Evolutionary conservation across 345 rosid species (phyloP), one percentile per base, ranked within the genome.

Genomic region (Murraya koenigii): DNA sequence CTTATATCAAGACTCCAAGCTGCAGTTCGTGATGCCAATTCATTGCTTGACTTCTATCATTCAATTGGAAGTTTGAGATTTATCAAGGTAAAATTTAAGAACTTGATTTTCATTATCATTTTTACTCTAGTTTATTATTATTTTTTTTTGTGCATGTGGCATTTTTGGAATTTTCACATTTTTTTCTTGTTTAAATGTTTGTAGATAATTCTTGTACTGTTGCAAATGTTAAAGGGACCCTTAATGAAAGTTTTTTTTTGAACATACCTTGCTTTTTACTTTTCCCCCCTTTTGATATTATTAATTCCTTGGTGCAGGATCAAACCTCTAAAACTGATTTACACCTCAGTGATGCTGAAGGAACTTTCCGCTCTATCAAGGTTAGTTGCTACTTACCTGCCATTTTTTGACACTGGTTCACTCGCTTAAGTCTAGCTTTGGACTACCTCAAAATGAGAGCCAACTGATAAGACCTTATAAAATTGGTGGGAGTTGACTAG

Each of bases 351-450:
- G 90, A 90, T 80, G 94, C 97, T 6, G 89, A 89, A 84, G 91
- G 93, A 75, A 55, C 83, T 76, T 94, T 93, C 78, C 94, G 85
- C 69, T 92, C 96, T 41, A 87, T 97, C 76, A 93, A 91, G 97
- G 99, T 97, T 80, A 62, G 90, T 87, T 74, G 39, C 75, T 30
- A 38, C 64, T 80, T 69, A 39, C 30, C 76, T 80, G 10, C 35
- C 64, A 54, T 71, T 80, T 28, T 36, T 49, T 76, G 19, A 59
- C 60, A 64, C 14, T 60, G 69, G 32, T 65, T 3, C 55, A 64
- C 14, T 60, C 17, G 69, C 2, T 64, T 39, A 61, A 13, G 28
- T 59, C 63, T 36, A 35, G 28, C 32, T 70, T 62, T 59, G 20
- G 32, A 22, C 55, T 35, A 44, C 30, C 23, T 4, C 25, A n/a